phyloP scores from a whole-genome alignment of 75 land plant genomes.

The Isoetes taiwanensis region DNA sequence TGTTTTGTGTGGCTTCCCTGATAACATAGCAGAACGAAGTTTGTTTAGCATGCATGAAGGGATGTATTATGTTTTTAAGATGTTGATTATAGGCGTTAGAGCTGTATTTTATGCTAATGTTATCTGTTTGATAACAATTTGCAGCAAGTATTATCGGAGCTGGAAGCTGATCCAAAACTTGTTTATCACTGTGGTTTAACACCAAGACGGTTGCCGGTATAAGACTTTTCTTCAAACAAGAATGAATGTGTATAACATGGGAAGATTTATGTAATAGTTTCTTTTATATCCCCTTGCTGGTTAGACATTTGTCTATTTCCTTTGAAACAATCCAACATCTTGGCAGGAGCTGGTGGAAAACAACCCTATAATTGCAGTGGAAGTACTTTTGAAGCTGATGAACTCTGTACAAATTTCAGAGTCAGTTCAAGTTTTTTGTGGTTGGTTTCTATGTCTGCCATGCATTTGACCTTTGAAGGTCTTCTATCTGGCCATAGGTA shows the following conservation, averaged over 20 bases:
- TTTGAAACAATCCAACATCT: neutral
- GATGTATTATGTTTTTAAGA: no score
- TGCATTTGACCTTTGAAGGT: no score
- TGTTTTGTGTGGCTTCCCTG: no score
- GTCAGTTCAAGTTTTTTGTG: constrained; percentile 25
- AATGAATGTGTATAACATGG: neutral
- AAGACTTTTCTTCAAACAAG: constrained; percentile 13
- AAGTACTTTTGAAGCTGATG: constrained; percentile 73
- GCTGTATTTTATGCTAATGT: neutral
- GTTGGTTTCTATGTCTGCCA: neutral
- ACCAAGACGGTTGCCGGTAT: constrained; percentile 77
- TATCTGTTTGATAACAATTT: neutral
- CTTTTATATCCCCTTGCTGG: neutral
- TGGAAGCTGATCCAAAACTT: constrained; percentile 82
- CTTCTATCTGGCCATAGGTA: constrained; percentile 37
- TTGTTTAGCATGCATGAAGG: no score
- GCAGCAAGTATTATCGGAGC: constrained; percentile 72
- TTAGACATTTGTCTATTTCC: neutral
- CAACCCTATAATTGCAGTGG: constrained; percentile 92
- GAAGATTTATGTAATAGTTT: neutral
- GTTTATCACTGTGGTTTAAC: constrained; percentile 96
- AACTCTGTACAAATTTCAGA: constrained; percentile 82
- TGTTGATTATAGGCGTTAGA: no score
- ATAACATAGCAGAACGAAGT: no score
- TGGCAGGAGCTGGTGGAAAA: constrained; percentile 79